phyloP scores from a whole-genome alignment of 495 filamentous ascomycete species.

The Talaromyces borbonicus region DNA sequence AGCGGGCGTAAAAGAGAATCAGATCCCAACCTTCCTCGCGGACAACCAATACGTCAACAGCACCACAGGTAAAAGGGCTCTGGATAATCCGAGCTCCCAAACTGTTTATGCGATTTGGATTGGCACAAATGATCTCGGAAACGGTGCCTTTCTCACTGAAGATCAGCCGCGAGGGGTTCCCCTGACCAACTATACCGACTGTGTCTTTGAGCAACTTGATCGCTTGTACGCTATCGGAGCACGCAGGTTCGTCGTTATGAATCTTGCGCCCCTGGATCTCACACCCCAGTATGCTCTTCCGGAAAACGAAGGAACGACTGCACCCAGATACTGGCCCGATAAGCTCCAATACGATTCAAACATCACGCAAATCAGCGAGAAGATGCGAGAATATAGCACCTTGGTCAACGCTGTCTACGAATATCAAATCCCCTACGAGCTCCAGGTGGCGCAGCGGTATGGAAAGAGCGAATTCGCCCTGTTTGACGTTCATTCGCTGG shows the following conservation, averaged over 20 bases:
- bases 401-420: neutral
- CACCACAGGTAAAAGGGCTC: neutral
- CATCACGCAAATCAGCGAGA: neutral
- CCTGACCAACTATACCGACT: neutral
- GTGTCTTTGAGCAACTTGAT: conserved; percentile 1
- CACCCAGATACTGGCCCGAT: neutral
- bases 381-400: neutral
- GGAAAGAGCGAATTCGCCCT: neutral
- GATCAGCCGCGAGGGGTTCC: neutral
- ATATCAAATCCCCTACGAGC: neutral
- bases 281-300: neutral
- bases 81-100: neutral
- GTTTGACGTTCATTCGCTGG: neutral
- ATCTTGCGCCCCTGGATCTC: neutral
- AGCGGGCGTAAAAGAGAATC: neutral
- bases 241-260: neutral
- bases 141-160: conserved; percentile 1
- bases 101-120: neutral
- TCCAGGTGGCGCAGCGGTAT: neutral
- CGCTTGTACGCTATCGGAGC: neutral
- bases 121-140: conserved; percentile 1
- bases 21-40: neutral
- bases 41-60: neutral
- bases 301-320: neutral
- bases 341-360: neutral